Base-by-base conservation (phyloP, 164 flowering plant species). In the Nelumbo lutea region DNA sequence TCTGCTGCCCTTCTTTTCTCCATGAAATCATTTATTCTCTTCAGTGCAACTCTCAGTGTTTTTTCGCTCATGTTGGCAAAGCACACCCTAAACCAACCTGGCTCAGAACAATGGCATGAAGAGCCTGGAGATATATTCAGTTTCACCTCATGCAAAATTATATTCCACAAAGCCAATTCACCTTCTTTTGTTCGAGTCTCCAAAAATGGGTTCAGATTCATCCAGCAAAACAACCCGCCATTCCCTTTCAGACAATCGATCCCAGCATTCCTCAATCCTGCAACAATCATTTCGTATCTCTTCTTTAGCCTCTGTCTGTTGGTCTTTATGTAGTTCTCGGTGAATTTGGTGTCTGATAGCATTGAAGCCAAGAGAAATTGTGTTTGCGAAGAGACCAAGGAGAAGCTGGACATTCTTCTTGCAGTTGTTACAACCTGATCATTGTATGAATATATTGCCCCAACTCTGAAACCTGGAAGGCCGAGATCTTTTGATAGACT, bases 21-120 rank as follows among this genome's bases (percentile, higher is more conserved):
- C 73, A 76, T 69, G 73, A 76, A 76, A 15, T 65, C 63, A 14
- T 76, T 63, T 59, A 76, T 66, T 62, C 79, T 72, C 40, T 10
- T 65, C 63, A 72, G 63, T 27, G 79, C 79, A 65, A 76, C 51
- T 41, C 65, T 67, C 1, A 76, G 70, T 13, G 76, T 69, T 58
- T 72, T 44, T 45, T 76, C 58, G 52, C 71, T 76, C 76, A 76
- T 76, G 70, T 76, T 76, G 6, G 73, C 79, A 66, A 72, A 76
- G 56, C 79, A 72, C 13, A 74, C 77, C 53, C 53, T 50, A 6
- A 50, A 50, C 53, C 53, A 50, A 6, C 53, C 53, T 50, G 53
- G 57, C 14, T 53, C 57, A 53, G 57, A 53, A 53, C 57, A 53
- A 53, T 53, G 57, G 57, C 57, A 53, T 53, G 57, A 53, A 53